Base-by-base conservation (phyloP, 169 alveolate species). In the Babesia divergens region DNA sequence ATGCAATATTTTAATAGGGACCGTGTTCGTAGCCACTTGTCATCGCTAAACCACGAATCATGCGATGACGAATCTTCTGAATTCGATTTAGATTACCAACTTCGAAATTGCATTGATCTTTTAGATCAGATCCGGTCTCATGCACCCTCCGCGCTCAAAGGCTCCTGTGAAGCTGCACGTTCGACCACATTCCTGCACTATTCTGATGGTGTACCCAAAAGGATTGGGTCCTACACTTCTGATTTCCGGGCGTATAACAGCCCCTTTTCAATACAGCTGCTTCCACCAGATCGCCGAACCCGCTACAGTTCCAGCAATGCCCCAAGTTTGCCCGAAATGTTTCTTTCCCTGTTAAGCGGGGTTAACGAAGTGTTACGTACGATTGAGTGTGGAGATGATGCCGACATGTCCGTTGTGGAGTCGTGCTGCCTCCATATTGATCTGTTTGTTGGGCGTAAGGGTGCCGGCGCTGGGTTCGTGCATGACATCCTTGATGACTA, bases 401-500 rank as follows among this genome's bases (percentile, higher is more conserved):
- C 6, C 0, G 72, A 62, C 42, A 9, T 62, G 56, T 16, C 29
- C 9, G 38, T 16, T 5, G 56, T 62, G 0, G 59, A 47, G 28
- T 14, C 29, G 0, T 5, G 59, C 8, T 62, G 72, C 40, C 13
- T 34, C 29, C 59, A 44, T 8, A 7, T 62, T 5, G 72, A 62
- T 32, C 47, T 62, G 11, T 46, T 62, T 35, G 24, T 62, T 40
- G 72, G 72, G 11, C 56, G 62, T 5, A 5, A 20, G 18, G 72
- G 72, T 2, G 28, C 32, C 20, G 72, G 37, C 5, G 20, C 9
- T 9, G 32, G 20, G 6, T 62, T 46, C 20, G 47, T 44, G 3
- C 59, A 35, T 37, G 72, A 62, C 14, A 26, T 62, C n/a, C 34
- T 62, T 24, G 59, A 20, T 1, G 72, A 62, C 59, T 62, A 62